phyloP scores from a whole-genome alignment of 2,329 filamentous ascomycete species.

The Paraphaeosphaeria minitans region DNA sequence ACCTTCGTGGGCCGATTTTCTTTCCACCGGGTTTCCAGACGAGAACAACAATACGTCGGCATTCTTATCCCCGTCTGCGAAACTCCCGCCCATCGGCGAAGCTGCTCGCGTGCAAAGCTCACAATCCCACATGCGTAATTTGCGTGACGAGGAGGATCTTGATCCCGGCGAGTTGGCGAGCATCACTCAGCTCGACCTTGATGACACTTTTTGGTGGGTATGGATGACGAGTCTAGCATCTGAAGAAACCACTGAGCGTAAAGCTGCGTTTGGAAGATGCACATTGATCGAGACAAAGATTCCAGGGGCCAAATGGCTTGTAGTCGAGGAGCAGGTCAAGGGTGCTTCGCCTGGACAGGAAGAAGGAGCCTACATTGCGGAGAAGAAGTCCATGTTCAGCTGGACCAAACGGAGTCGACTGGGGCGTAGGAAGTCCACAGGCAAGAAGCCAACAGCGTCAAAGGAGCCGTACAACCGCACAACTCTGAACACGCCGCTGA shows the following conservation, averaged over 20 bases:
- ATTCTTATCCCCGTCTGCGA: slow-evolving; percentile 85
- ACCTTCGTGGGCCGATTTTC: slow-evolving; percentile 96
- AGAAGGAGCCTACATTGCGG: slow-evolving; percentile 85
- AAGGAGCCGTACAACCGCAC: slow-evolving; percentile 59
- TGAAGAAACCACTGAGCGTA: slow-evolving; percentile 83
- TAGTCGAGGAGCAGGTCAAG: slow-evolving; percentile 96
- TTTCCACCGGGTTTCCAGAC: slow-evolving; percentile 90
- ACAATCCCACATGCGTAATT: slow-evolving; percentile 71
- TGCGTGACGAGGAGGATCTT: slow-evolving; percentile 73
- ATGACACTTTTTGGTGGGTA: slow-evolving; percentile 99
- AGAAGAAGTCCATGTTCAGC: slow-evolving; percentile 94
- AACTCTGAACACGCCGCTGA: slow-evolving; percentile 60
- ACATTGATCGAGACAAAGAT: slow-evolving; percentile 90
- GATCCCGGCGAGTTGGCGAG: slow-evolving; percentile 95
- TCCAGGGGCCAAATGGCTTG: slow-evolving; percentile 80
- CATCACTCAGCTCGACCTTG: slow-evolving; percentile 82
- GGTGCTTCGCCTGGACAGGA: slow-evolving; percentile 85
- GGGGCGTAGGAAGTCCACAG: slow-evolving; percentile 59
- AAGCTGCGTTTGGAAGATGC: slow-evolving; percentile 92
- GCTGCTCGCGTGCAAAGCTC: slow-evolving; percentile 76
- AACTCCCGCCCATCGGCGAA: slow-evolving; percentile 82
- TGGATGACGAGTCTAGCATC: slow-evolving; percentile 97
- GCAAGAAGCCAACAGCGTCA: slow-evolving; percentile 49
- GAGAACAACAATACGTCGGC: slow-evolving; percentile 70
- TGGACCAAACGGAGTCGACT: slow-evolving; percentile 74